Base-by-base conservation (phyloP, 1,284 basidiomycete species). In the Microbotryum scabiosae region DNA sequence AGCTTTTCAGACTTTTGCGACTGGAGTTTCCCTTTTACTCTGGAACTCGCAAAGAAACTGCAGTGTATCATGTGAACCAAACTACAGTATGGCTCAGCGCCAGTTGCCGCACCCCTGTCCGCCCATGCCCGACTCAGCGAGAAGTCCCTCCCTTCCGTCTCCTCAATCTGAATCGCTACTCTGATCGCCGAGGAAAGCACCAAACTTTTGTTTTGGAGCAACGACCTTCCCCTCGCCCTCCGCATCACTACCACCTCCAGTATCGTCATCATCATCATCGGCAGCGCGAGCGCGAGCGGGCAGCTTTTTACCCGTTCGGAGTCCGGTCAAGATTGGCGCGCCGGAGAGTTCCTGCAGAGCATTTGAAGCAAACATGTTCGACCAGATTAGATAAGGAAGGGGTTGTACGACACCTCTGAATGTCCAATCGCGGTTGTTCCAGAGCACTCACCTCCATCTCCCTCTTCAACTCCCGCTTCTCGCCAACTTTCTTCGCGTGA, bases 191-290 rank as follows among this genome's bases (percentile, higher is more conserved):
- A 41, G 36, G 5, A 41, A 41, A 41, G n/a, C 43, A 1, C 28
- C 52, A 6, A 18, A 20, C 51, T 54, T 25, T 6, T 18, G 21
- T 21, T 43, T 20, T 16, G 21, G 41, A 30, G 62, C 61, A 23
- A 32, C 54, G 25, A 25, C 41, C 48, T 57, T 56, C 84, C 82
- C 0, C 82, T 87, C 20, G 83, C 82, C 0, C 85, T 85, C 20
- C 83, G 86, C 58, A 82, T 79, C 2, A 80, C 85, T 20, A 82
- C 82, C 5, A 80, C 51, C 2, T 77, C 80, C 0, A 75, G 75
- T 1, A 78, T 85, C 12, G 61, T 68, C 2, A 68, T 73, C 14
- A 75, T 81, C 50, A 77, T 85, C 49, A 76, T 79, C 20, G 77
- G 79, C 2, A 84, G 86, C 36, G 14, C 36, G 16, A 84, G 86